Percentiles rank a stretch among this genome's conserved stretches.
Evolutionary conservation across 1,139 yeast genomes (phyloP).

Genomic region (Pichia sp.): DNA sequence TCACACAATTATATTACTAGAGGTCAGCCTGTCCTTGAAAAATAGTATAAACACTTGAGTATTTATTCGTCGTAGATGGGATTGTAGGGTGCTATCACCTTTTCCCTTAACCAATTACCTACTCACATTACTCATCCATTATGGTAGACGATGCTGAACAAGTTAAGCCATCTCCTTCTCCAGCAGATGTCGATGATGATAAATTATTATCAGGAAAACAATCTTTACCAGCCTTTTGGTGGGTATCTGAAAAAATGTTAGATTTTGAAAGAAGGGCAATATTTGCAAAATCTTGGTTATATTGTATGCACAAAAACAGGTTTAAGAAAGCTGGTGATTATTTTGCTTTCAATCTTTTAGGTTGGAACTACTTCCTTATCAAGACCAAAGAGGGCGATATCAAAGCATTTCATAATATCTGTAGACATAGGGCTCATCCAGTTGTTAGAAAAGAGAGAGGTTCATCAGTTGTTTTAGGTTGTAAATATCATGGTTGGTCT

Average conservation of each 20-base stretch:
- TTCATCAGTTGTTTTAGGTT: conserved; percentile 50
- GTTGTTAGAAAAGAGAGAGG: conserved; percentile 54
- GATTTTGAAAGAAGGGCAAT: conserved; percentile 53
- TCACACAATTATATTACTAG: no score
- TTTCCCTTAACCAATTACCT: no score
- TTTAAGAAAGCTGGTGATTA: conserved; percentile 55
- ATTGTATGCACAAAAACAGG: conserved; percentile 44
- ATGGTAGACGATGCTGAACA: conserved; percentile 20
- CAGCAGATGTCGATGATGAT: conserved; percentile 22
- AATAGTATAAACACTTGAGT: no score
- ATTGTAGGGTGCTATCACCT: no score
- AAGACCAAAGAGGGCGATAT: conserved; percentile 46
- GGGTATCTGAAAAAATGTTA: conserved; percentile 52
- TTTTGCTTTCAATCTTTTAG: conserved; percentile 43
- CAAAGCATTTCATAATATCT: conserved; percentile 57
- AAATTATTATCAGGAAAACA: conserved; percentile 40
- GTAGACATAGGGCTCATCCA: conserved; percentile 61
- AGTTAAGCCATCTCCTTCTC: conserved; percentile 25
- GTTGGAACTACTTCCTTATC: conserved; percentile 51
- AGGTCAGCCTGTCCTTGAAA: no score
- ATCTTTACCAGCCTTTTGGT: conserved; percentile 61
- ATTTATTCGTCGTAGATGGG: no score
- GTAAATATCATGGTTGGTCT: conserved; percentile 64
- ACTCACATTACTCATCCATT: no score
- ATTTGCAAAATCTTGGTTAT: conserved; percentile 53